phyloP scores from a whole-genome alignment of 106 monocot species.

The Amphibolis antarctica region DNA sequence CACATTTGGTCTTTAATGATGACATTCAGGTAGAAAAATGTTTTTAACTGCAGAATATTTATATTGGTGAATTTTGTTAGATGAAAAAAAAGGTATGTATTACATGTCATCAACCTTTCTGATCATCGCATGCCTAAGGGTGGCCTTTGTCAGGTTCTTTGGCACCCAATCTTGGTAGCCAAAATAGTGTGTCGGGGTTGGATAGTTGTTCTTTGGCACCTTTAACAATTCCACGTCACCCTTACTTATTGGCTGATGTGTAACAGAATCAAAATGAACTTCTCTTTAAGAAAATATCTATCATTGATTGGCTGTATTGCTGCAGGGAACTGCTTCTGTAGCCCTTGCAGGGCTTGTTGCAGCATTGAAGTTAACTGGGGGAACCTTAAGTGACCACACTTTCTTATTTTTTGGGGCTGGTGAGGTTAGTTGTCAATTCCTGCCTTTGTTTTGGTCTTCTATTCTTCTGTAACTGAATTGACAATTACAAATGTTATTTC shows the following conservation, averaged over 20 bases:
- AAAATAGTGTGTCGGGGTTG: too few species aligned
- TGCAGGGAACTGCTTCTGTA: constrained; percentile 87
- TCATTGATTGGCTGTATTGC: neutral
- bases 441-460: neutral
- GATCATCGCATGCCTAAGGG: too few species aligned
- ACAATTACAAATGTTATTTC: too few species aligned
- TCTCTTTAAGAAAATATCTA: too few species aligned
- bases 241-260: too few species aligned
- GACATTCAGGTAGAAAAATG: constrained; percentile 58
- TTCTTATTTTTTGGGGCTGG: constrained; percentile 98
- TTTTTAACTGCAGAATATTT: neutral
- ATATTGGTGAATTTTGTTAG: too few species aligned
- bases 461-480: neutral
- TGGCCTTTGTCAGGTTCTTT: too few species aligned
- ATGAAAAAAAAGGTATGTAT: neutral
- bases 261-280: neutral
- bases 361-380: constrained; percentile 61
- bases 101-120: too few species aligned
- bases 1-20: constrained; percentile 82
- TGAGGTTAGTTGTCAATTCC: constrained; percentile 36
- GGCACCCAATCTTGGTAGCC: too few species aligned
- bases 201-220: too few species aligned
- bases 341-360: constrained; percentile 85
- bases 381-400: constrained; percentile 68
- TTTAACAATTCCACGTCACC: too few species aligned